Evolutionary conservation across 169 alveolate genomes (phyloP).

Genomic region (Theileria annulata): DNA sequence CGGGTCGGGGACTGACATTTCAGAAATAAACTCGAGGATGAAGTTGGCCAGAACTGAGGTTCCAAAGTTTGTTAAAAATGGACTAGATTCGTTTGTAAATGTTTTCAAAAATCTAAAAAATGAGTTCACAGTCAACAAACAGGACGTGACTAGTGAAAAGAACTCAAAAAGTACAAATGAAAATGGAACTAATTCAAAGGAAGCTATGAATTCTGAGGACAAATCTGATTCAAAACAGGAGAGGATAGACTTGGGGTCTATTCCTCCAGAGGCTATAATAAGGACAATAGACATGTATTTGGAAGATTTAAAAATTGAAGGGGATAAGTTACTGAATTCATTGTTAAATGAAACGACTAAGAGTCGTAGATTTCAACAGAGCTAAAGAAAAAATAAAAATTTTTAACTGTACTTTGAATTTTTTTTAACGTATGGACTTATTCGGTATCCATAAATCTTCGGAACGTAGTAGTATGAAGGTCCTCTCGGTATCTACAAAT

Average conservation of each 20-base stretch:
- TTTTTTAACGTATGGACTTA: constrained; percentile 50
- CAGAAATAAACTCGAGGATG: background rate
- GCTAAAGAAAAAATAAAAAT: constrained; percentile 8
- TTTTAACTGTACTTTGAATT: constrained; percentile 6
- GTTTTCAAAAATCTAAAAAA: constrained; percentile 1
- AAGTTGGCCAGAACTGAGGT: constrained; percentile 15
- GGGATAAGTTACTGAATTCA: constrained; percentile 17
- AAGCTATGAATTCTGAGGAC: background rate
- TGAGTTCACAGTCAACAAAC: constrained; percentile 28
- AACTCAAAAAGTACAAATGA: background rate
- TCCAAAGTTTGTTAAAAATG: constrained; percentile 44
- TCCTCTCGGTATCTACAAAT: constrained; percentile 53
- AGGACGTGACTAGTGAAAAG: background rate
- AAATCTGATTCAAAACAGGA: constrained; percentile 16
- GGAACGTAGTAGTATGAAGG: constrained; percentile 70
- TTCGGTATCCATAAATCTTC: constrained; percentile 62
- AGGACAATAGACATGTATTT: constrained; percentile 39
- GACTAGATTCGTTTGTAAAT: constrained; percentile 29
- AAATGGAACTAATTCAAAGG: background rate
- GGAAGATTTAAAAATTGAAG: constrained; percentile 36
- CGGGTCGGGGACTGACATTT: background rate
- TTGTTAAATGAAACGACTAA: background rate
- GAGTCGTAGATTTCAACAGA: constrained; percentile 21
- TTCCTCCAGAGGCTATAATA: constrained; percentile 61
- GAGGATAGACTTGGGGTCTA: constrained; percentile 26